phyloP scores from a whole-genome alignment of 257 asterid genomes.

The Nicotiana undulata region DNA sequence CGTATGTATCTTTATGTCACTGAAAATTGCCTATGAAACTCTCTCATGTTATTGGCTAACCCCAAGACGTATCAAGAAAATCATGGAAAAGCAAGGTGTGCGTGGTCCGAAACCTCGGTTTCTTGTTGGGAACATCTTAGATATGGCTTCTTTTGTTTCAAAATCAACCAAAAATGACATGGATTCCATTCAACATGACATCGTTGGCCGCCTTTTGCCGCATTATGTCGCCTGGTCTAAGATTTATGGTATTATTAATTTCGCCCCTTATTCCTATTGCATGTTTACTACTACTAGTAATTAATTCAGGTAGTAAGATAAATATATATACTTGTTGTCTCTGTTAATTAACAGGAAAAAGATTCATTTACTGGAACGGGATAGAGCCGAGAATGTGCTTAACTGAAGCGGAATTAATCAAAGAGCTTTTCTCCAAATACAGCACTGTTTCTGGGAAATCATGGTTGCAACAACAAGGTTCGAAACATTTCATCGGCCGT shows the following conservation, averaged over 20 bases:
- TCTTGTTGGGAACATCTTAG: constrained; percentile 68
- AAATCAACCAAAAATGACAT: constrained; percentile 65
- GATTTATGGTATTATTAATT: constrained; percentile 39
- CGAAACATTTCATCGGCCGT: constrained; percentile 74
- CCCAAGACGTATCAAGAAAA: constrained; percentile 69
- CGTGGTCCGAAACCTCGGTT: constrained; percentile 80
- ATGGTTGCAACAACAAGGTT: constrained; percentile 80
- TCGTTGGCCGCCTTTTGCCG: constrained; percentile 79
- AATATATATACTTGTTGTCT: too few relatives aligned
- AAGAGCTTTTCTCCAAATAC: constrained; percentile 62
- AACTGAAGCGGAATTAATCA: constrained; percentile 55
- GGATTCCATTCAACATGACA: constrained; percentile 57
- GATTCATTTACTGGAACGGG: constrained; percentile 82
- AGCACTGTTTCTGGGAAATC: constrained; percentile 70
- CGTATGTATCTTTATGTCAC: constrained; percentile 13
- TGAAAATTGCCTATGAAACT: constrained; percentile 38
- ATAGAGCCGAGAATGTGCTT: constrained; percentile 79
- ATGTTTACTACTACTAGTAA: background rate
- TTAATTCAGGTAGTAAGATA: too few relatives aligned
- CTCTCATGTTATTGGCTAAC: constrained; percentile 52
- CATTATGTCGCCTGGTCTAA: constrained; percentile 73
- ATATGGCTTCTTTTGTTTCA: constrained; percentile 50
- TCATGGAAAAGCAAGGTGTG: constrained; percentile 83
- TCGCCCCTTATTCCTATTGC: background rate
- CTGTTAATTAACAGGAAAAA: constrained; percentile 38